Base-by-base conservation (phyloP, 1,139 yeast genomes). In the Yamadazyma sp. region DNA sequence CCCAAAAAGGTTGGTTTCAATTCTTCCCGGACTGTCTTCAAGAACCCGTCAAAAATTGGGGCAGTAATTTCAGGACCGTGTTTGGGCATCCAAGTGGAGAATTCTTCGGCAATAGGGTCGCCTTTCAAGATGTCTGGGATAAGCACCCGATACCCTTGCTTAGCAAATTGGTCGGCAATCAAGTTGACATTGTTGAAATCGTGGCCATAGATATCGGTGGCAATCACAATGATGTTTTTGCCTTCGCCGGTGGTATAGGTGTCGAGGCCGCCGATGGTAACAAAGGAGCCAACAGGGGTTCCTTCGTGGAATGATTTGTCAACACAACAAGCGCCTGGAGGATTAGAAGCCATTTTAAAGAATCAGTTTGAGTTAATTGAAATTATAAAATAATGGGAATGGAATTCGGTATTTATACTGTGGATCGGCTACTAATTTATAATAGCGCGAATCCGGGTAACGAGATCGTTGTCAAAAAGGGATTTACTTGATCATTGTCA, bases 171-270 rank as follows among this genome's bases (percentile, higher is more conserved):
- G 57, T 88, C 96, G 21, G 96, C 96, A 45, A 85, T 54, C 45
- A 82, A 64, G 52, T 67, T 62, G 22, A 64, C 64, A 59, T 88
- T 88, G 56, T 64, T 65, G 53, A 70, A 70, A 34, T 65, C 62
- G 56, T 74, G 62, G 33, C 96, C 96, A 46, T 58, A 77, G 38
- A 88, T 65, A 56, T 89, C 96, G 35, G 94, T 74, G 31, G 81
- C 49, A 34, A 86, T 70, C 22, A 86, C 80, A 29, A 87, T 56
- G 15, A 82, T 50, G 67, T 72, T 48, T 35, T 64, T 46, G 25
- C 57, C 64, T 22, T 61, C 57, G 26, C 92, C 90, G 15, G 75
- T 60, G 23, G 67, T 70, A 56, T 86, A 86, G 29, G 84, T 64
- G 31, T 68, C 70, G 31, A 73, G 56, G 11, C 80, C 85, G 39